Conservation (phyloP, 805 yeast species). For the Debaryomyces maramus region DNA sequence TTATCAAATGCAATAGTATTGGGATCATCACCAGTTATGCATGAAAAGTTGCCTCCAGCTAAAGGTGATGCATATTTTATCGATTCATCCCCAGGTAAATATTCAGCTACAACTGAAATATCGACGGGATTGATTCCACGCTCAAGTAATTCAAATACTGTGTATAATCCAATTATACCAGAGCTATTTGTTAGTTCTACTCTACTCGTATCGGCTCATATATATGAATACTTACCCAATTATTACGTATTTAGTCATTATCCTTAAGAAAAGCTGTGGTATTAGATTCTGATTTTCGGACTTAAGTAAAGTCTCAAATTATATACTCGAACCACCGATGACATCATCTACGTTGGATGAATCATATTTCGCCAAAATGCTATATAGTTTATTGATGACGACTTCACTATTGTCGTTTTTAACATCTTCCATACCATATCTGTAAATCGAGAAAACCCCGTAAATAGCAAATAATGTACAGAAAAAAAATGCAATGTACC, state of each 20-base stretch:
- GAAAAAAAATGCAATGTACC: constrained; percentile 60
- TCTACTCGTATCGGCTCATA: neutral
- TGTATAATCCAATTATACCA: constrained; percentile 69
- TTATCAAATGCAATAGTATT: constrained; percentile 49
- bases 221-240: constrained; percentile 26
- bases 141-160: constrained; percentile 37
- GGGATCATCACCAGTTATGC: constrained; percentile 57
- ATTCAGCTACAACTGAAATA: constrained; percentile 62
- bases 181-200: constrained; percentile 34
- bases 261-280: neutral
- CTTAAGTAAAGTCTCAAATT: neutral
- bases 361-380: constrained; percentile 22
- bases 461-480: constrained; percentile 57
- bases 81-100: constrained; percentile 77
- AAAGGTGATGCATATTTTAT: constrained; percentile 76
- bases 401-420: constrained; percentile 48
- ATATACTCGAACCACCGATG: neutral
- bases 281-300: constrained; percentile 1
- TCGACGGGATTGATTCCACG: constrained; percentile 14
- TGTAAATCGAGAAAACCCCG: constrained; percentile 60
- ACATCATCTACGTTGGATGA: neutral
- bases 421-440: constrained; percentile 67
- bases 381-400: constrained; percentile 35
- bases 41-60: constrained; percentile 52
- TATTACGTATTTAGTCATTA: constrained; percentile 23